Conservation (phyloP, 768 basidiomycete genomes). For the Lactarius vividus region DNA sequence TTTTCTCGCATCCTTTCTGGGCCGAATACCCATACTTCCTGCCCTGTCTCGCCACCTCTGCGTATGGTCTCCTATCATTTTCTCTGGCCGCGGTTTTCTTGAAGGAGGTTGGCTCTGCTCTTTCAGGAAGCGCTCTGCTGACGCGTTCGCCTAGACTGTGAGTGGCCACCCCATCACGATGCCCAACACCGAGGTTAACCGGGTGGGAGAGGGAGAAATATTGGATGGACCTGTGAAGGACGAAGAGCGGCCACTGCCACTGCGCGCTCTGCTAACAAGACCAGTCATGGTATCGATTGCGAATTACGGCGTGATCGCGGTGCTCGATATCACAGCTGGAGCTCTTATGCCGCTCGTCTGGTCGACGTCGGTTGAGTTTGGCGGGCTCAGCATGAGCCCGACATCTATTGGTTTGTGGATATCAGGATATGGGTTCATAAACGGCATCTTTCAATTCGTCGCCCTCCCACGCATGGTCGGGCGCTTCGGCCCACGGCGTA, state of each 20-base stretch:
- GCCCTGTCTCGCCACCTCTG: constrained; percentile 22
- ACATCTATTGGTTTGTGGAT: constrained; percentile 40
- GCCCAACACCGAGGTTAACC: too few relatives aligned
- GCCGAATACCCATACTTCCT: constrained; percentile 31
- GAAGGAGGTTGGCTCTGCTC: constrained; percentile 6
- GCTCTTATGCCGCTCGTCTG: constrained; percentile 47
- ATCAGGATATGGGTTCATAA: constrained; percentile 37
- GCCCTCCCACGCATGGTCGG: constrained; percentile 39
- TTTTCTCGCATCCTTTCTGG: constrained; percentile 30
- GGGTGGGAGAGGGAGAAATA: too few relatives aligned
- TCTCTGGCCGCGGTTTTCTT: constrained; percentile 6
- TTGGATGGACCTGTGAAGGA: not conserved
- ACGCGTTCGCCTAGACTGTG: constrained; percentile 8
- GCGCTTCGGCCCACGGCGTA: constrained; percentile 38
- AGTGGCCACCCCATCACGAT: not conserved
- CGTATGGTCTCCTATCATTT: not conserved
- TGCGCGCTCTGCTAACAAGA: too few relatives aligned
- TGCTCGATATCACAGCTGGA: constrained; percentile 42
- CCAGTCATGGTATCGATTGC: too few relatives aligned
- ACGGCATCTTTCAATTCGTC: constrained; percentile 39
- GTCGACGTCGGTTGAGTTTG: constrained; percentile 41
- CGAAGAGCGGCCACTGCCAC: constrained; percentile 12
- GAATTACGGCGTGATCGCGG: too few relatives aligned
- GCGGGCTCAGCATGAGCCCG: constrained; percentile 40
- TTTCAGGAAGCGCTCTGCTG: not conserved